phyloP scores from a whole-genome alignment of 805 yeast genomes.

The Pichia phayaonensis region DNA sequence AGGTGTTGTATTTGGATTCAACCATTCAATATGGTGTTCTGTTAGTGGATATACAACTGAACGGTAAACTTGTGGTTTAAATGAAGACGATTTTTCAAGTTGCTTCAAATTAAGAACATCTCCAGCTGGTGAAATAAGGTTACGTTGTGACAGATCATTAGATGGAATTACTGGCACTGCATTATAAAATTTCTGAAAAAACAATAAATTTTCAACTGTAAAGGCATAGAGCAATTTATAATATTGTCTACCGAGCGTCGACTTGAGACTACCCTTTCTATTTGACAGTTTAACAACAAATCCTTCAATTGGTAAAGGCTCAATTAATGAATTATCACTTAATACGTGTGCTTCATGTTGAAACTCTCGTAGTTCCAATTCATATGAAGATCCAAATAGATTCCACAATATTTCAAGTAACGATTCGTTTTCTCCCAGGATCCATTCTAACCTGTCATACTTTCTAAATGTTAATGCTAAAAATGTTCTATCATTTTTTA shows the following conservation, averaged over 20 bases:
- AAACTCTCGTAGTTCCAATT: constrained; percentile 53
- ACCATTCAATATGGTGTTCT: constrained; percentile 55
- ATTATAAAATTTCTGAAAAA: constrained; percentile 45
- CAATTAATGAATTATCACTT: constrained; percentile 28
- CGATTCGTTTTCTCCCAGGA: constrained; percentile 37
- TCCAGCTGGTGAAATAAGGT: constrained; percentile 30
- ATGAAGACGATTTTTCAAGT: constrained; percentile 14
- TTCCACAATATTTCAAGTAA: constrained; percentile 38
- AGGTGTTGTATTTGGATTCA: constrained; percentile 30
- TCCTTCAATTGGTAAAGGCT: constrained; percentile 80
- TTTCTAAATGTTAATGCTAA: constrained; percentile 47
- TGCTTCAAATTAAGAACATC: constrained; percentile 22
- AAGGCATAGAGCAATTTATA: constrained; percentile 55
- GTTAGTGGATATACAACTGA: constrained; percentile 50
- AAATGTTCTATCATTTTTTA: constrained; percentile 21
- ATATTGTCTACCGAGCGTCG: constrained; percentile 30
- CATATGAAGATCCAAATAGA: constrained; percentile 37
- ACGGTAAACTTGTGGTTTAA: constrained; percentile 30
- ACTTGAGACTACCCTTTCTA: constrained; percentile 34
- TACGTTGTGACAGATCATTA: neutral
- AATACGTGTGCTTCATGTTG: constrained; percentile 32
- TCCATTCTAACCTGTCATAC: constrained; percentile 74
- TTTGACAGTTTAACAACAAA: constrained; percentile 54
- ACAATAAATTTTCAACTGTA: constrained; percentile 53
- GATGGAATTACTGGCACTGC: constrained; percentile 51